Evolutionary conservation across 805 yeast genomes (phyloP).

Genomic region (Kregervanrija delftensis): DNA sequence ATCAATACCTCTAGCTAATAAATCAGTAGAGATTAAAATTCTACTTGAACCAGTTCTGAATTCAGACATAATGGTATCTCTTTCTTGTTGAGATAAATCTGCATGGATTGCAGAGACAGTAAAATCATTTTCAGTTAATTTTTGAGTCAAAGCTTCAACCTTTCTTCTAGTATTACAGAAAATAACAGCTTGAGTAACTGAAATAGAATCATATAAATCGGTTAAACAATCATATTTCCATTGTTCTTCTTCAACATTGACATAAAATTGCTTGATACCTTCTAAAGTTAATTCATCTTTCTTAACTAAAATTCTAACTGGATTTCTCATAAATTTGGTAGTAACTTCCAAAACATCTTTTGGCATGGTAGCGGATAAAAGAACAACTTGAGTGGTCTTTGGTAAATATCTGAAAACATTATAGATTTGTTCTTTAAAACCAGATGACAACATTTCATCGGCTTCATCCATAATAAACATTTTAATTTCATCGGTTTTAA

Average conservation of each 20-base stretch:
- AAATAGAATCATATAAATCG: slow-evolving; percentile 89
- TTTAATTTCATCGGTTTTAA: slow-evolving; percentile 70
- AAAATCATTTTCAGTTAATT: slow-evolving; percentile 74
- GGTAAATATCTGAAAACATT: slow-evolving; percentile 85
- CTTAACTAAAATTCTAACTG: slow-evolving; percentile 89
- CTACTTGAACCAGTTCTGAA: slow-evolving; percentile 92
- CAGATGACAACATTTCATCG: slow-evolving; percentile 87
- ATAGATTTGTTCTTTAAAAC: slow-evolving; percentile 93
- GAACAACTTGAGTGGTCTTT: slow-evolving; percentile 81
- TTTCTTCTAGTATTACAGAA: slow-evolving; percentile 96
- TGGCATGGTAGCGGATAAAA: slow-evolving; percentile 93
- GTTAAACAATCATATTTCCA: slow-evolving; percentile 93
- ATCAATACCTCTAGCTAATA: slow-evolving; percentile 97
- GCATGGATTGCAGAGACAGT: slow-evolving; percentile 96
- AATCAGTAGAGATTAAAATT: slow-evolving; percentile 91
- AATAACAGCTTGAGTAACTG: slow-evolving; percentile 95
- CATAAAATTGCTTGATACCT: slow-evolving; percentile 89
- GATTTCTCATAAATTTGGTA: slow-evolving; percentile 85
- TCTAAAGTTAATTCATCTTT: slow-evolving; percentile 90
- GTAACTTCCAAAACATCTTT: slow-evolving; percentile 88
- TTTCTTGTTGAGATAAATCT: slow-evolving; percentile 90
- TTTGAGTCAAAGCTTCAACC: slow-evolving; percentile 84
- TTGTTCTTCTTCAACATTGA: slow-evolving; percentile 86
- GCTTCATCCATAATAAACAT: slow-evolving; percentile 95
- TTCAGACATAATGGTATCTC: slow-evolving; percentile 93